These are phyloP conservation scores for Dissoconium aciculare DNA, from an alignment of 2,329 filamentous ascomycete genomes.

Conservation along the genomic window DNA sequence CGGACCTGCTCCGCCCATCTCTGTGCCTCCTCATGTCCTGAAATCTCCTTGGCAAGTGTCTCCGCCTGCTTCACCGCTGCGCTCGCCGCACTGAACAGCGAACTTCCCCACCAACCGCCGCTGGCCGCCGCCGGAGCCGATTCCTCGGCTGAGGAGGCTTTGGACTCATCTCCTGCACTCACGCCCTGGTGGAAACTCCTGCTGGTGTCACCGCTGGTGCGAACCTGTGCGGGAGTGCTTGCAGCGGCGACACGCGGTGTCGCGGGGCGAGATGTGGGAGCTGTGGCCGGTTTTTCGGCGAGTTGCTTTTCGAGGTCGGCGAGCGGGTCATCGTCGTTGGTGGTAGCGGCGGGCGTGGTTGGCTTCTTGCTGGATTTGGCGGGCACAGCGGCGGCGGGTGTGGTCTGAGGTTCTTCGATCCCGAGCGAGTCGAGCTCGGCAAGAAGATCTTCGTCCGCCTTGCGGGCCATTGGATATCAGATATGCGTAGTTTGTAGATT, in stretches of 20 bases:
- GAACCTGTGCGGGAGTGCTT: slow-evolving; percentile 40
- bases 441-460: slow-evolving; percentile 24
- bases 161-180: slow-evolving; percentile 41
- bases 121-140: slow-evolving; percentile 30
- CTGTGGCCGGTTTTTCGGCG: slow-evolving; percentile 49
- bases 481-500: too few relatives aligned
- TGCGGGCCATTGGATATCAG: slow-evolving; percentile 24
- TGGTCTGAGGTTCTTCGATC: slow-evolving; percentile 9
- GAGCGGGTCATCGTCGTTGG: slow-evolving; percentile 51
- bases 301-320: slow-evolving; percentile 76
- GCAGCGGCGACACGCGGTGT: slow-evolving; percentile 55
- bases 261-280: slow-evolving; percentile 50
- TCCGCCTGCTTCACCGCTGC: slow-evolving; percentile 88
- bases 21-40: slow-evolving; percentile 91
- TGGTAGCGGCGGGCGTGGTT: slow-evolving; percentile 4
- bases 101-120: slow-evolving; percentile 56
- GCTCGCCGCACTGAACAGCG: slow-evolving; percentile 64
- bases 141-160: slow-evolving; percentile 38
- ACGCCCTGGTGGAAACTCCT: slow-evolving; percentile 57
- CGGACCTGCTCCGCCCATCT: slow-evolving; percentile 90
- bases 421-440: slow-evolving; percentile 16
- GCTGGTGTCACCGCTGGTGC: slow-evolving; percentile 60
- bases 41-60: slow-evolving; percentile 82
- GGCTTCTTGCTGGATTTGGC: slow-evolving; percentile 29
- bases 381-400: slow-evolving; percentile 23